phyloP scores from a whole-genome alignment of 148 eudicot species.

The Polygonum maritimum region DNA sequence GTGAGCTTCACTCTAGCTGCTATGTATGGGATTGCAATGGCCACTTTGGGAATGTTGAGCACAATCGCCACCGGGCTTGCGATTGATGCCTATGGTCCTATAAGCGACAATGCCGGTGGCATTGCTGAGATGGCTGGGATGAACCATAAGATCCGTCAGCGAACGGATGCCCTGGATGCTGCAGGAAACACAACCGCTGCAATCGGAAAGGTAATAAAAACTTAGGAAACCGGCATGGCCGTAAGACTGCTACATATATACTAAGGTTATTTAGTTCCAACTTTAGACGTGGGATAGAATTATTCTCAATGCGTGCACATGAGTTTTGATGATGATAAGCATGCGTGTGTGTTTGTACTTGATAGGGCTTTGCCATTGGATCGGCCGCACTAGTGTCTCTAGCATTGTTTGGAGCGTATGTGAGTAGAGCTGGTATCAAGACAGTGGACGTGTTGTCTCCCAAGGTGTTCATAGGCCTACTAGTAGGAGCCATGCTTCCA shows the following conservation, averaged over 20 bases:
- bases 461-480: background rate
- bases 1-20: slow-evolving; percentile 22
- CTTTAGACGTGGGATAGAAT: too few relatives aligned
- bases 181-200: background rate
- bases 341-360: too few relatives aligned
- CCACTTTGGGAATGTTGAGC: background rate
- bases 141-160: background rate
- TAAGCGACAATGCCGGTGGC: background rate
- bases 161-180: background rate
- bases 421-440: background rate
- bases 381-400: background rate
- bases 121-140: slow-evolving; percentile 1
- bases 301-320: too few relatives aligned
- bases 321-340: too few relatives aligned
- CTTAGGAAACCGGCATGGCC: too few relatives aligned
- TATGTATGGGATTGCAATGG: background rate
- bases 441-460: background rate
- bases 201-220: background rate
- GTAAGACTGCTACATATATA: too few relatives aligned
- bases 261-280: too few relatives aligned
- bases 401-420: background rate
- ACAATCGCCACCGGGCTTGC: background rate
- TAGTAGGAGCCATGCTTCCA: background rate
- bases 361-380: background rate
- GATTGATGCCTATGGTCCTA: background rate